Percentiles rank a stretch among this genome's conserved stretches.
phyloP scores from a whole-genome alignment of 495 filamentous ascomycete genomes.

The Lichina pygmaea region DNA sequence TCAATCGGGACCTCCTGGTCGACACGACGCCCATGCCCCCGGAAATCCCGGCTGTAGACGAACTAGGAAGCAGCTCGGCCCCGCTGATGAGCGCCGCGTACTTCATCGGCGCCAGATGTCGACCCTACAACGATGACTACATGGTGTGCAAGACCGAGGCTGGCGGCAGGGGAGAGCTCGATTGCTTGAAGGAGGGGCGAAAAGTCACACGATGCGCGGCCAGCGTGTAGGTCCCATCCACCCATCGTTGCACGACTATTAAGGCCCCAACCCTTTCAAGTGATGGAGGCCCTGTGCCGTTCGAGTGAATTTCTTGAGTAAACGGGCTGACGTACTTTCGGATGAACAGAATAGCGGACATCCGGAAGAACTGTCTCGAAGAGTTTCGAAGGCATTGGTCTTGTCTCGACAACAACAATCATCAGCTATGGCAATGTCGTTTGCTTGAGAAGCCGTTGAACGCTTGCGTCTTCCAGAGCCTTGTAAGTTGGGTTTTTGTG shows the following conservation, averaged over 20 bases:
- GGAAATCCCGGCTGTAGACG: conserved; percentile 69
- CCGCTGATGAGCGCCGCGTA: conserved; percentile 78
- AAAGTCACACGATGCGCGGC: conserved; percentile 89
- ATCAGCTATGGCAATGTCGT: conserved; percentile 82
- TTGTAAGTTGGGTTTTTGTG: conserved; percentile 25
- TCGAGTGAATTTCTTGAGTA: background rate
- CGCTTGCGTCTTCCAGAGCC: conserved; percentile 77
- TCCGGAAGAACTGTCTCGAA: conserved; percentile 79
- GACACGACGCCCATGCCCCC: conserved; percentile 89
- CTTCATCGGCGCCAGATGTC: conserved; percentile 92
- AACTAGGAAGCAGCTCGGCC: conserved; percentile 75
- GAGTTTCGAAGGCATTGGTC: conserved; percentile 85
- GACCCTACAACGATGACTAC: conserved; percentile 89
- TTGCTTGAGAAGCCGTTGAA: conserved; percentile 54
- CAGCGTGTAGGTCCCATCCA: conserved; percentile 50
- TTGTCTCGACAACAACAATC: conserved; percentile 93
- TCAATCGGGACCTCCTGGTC: conserved; percentile 75
- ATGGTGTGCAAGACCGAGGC: conserved; percentile 96
- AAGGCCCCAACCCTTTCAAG: too few relatives aligned
- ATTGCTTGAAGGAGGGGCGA: conserved; percentile 86
- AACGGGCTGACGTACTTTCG: too few relatives aligned
- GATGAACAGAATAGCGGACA: conserved; percentile 49
- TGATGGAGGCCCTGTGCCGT: background rate
- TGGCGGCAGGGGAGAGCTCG: conserved; percentile 64
- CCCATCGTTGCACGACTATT: background rate